A percentile compares a stretch with the other conserved stretches of the same genome.
phyloP scores from a whole-genome alignment of 2,329 filamentous ascomycete species.

The Fusarium armeniacum region DNA sequence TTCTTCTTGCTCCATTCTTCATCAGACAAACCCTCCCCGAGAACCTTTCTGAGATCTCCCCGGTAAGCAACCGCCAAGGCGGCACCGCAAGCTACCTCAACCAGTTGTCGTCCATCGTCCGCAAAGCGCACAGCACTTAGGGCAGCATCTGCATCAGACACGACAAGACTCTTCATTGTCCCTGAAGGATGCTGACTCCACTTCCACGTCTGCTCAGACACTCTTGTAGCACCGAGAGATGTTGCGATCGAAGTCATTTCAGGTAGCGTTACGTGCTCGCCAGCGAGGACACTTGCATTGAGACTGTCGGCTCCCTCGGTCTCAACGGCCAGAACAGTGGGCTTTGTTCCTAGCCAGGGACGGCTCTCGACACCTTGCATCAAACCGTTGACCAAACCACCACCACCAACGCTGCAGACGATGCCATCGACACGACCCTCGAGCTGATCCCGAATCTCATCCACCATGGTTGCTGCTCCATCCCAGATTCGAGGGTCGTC shows the following conservation, averaged over 20 bases:
- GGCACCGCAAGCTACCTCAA: conserved; percentile 89
- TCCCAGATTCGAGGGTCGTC: conserved; percentile 78
- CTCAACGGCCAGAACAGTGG: conserved; percentile 78
- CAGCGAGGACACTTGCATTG: conserved; percentile 69
- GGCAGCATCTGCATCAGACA: conserved; percentile 76
- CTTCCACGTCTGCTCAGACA: conserved; percentile 76
- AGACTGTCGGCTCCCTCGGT: conserved; percentile 81
- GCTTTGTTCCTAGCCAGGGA: conserved; percentile 53
- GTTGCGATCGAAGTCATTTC: conserved; percentile 82
- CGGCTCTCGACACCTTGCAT: conserved; percentile 74
- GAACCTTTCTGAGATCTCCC: conserved; percentile 70
- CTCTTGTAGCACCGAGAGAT: conserved; percentile 79
- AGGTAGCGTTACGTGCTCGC: conserved; percentile 72
- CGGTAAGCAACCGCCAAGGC: conserved; percentile 78
- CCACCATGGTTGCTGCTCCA: conserved; percentile 72
- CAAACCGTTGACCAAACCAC: conserved; percentile 83
- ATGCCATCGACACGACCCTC: conserved; percentile 73
- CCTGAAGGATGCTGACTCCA: conserved; percentile 65
- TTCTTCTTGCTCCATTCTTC: conserved; percentile 75
- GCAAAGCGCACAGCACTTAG: conserved; percentile 81
- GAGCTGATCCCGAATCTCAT: conserved; percentile 61
- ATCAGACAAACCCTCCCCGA: conserved; percentile 67
- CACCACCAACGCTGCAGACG: conserved; percentile 84
- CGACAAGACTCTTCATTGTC: conserved; percentile 54
- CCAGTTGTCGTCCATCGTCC: conserved; percentile 84